Percentiles rank a stretch among this genome's conserved stretches.
Conservation (phyloP, 2,329 filamentous ascomycete genomes). For the Xylariaceae sp. region DNA sequence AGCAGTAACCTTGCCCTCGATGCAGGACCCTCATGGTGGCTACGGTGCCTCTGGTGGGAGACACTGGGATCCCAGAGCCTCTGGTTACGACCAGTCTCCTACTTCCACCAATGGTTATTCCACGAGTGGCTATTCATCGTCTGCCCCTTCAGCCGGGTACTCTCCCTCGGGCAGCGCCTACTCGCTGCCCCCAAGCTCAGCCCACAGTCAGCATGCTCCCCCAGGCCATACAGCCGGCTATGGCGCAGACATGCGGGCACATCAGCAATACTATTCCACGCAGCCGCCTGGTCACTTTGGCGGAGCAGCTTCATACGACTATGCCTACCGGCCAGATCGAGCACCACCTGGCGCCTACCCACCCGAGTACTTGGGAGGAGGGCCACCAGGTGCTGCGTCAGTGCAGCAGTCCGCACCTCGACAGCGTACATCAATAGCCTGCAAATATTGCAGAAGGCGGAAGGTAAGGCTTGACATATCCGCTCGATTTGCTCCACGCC, state of each 20-base stretch:
- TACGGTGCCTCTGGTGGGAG: slow-evolving; percentile 15
- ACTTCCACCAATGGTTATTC: slow-evolving; percentile 40
- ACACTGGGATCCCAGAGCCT: slow-evolving; percentile 25
- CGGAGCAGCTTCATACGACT: slow-evolving; percentile 19
- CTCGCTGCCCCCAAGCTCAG: slow-evolving; percentile 15
- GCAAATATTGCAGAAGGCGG: slow-evolving; percentile 52
- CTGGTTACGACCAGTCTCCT: slow-evolving; percentile 34
- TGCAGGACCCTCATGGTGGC: slow-evolving; percentile 36
- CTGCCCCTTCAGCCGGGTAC: slow-evolving; percentile 14
- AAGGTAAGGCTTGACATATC: slow-evolving; percentile 45
- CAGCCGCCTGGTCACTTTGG: slow-evolving; percentile 13
- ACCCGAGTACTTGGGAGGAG: slow-evolving; percentile 23
- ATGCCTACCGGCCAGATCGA: slow-evolving; percentile 26
- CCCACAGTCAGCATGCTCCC: too few species aligned
- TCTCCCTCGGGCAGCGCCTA: slow-evolving; percentile 19
- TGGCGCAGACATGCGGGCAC: too few species aligned
- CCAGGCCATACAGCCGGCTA: too few species aligned
- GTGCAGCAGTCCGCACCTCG: slow-evolving; percentile 47
- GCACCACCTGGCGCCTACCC: slow-evolving; percentile 21
- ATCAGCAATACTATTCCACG: slow-evolving; percentile 14
- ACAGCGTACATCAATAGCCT: slow-evolving; percentile 53
- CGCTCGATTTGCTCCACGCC: too few species aligned
- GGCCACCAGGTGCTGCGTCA: slow-evolving; percentile 27
- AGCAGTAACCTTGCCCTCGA: slow-evolving; percentile 41
- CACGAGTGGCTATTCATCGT: slow-evolving; percentile 20